Percentiles rank a stretch among this genome's conserved stretches.
phyloP scores from a whole-genome alignment of 352 stramenopile genomes.

The Plasmopara viticola region DNA sequence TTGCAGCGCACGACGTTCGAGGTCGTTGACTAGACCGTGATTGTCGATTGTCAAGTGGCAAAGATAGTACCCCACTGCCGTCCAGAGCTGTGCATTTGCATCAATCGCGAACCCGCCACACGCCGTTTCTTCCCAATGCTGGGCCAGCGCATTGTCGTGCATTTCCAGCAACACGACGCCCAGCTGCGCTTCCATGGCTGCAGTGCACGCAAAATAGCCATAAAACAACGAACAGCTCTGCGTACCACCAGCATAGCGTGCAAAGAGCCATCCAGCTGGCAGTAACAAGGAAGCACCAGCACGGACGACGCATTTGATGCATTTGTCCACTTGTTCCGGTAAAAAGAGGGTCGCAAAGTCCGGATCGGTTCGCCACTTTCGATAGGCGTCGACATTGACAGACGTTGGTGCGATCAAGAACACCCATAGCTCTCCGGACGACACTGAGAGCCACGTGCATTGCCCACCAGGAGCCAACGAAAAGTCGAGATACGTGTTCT shows the following conservation, averaged over 20 bases:
- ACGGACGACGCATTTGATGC: slow-evolving; percentile 59
- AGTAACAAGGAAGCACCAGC: slow-evolving; percentile 47
- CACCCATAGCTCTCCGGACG: slow-evolving; percentile 49
- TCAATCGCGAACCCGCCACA: slow-evolving; percentile 34
- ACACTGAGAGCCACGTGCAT: slow-evolving; percentile 59
- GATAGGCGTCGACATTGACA: slow-evolving; percentile 42
- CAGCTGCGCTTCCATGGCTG: slow-evolving; percentile 42
- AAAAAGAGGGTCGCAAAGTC: slow-evolving; percentile 46
- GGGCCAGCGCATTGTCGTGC: slow-evolving; percentile 23
- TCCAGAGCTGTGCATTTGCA: slow-evolving; percentile 48
- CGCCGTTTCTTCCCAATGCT: slow-evolving; percentile 26
- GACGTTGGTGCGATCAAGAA: slow-evolving; percentile 59
- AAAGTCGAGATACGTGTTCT: slow-evolving; percentile 69
- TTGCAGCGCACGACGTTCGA: slow-evolving; percentile 46
- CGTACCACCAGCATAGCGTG: slow-evolving; percentile 43
- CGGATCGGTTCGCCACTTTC: slow-evolving; percentile 48
- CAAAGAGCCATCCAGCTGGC: slow-evolving; percentile 64
- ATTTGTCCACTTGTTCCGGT: slow-evolving; percentile 58
- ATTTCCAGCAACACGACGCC: slow-evolving; percentile 40
- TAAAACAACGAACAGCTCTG: slow-evolving; percentile 46
- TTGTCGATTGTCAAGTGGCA: slow-evolving; percentile 44
- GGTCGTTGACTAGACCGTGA: slow-evolving; percentile 29
- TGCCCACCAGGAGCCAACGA: slow-evolving; percentile 41
- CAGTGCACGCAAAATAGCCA: slow-evolving; percentile 54
- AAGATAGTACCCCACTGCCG: slow-evolving; percentile 51